A percentile compares a stretch with the other conserved stretches of the same genome.
Conservation (phyloP, 2,329 filamentous ascomycete species). For the Colletotrichum gloeosporioides region DNA sequence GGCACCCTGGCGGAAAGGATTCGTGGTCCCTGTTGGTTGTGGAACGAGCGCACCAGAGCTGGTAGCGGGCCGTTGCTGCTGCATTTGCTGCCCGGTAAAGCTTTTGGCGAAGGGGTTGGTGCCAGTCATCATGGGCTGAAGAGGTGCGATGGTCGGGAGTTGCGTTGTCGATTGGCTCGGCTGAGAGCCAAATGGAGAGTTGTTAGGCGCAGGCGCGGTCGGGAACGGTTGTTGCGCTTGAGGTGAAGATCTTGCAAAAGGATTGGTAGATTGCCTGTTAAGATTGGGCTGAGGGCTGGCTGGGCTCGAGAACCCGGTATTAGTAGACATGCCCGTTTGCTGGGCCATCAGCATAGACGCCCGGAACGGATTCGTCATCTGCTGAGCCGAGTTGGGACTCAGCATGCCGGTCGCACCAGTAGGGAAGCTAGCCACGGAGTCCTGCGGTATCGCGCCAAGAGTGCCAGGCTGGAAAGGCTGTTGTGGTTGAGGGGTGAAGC, state of each 20-base stretch:
- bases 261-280: conserved; percentile 77
- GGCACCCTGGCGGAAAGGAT: conserved; percentile 90
- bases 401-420: conserved; percentile 46
- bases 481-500: conserved; percentile 70
- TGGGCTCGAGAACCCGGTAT: conserved; percentile 45
- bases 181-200: conserved; percentile 51
- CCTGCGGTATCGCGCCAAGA: conserved; percentile 64
- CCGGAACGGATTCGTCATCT: conserved; percentile 90
- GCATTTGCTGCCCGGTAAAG: conserved; percentile 35
- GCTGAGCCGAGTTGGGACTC: conserved; percentile 51
- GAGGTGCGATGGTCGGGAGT: conserved; percentile 37
- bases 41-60: conserved; percentile 62
- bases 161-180: conserved; percentile 33
- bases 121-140: conserved; percentile 57
- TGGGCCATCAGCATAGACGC: conserved; percentile 80
- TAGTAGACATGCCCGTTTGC: conserved; percentile 53
- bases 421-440: conserved; percentile 58
- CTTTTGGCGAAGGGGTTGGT: conserved; percentile 66
- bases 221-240: conserved; percentile 37
- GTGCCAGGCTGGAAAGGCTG: conserved; percentile 55
- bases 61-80: conserved; percentile 50
- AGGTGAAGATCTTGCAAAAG: conserved; percentile 73
- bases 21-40: conserved; percentile 87
- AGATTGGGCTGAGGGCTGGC: conserved; percentile 36
- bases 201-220: conserved; percentile 30